These are phyloP conservation scores for Blastobotrys apis DNA, from an alignment of 1,139 yeast species.

Conservation along the genomic window DNA sequence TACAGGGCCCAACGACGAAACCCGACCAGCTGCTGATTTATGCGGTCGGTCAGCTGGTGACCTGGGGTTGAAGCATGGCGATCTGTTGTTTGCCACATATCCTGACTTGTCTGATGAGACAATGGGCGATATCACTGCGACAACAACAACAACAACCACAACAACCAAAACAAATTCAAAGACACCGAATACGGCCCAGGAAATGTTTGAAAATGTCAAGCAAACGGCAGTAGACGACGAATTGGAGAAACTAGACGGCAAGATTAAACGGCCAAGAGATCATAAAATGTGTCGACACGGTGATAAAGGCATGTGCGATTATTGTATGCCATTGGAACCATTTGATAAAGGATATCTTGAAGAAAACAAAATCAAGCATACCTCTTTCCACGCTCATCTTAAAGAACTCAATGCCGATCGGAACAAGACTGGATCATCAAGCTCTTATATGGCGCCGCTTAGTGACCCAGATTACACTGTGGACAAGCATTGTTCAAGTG, in stretches of 20 bases:
- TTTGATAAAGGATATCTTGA: slow-evolving; percentile 79
- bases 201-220: slow-evolving; percentile 26
- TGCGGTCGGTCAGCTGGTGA: slow-evolving; percentile 46
- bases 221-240: slow-evolving; percentile 57
- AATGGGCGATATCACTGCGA: background rate
- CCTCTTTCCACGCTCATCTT: slow-evolving; percentile 79
- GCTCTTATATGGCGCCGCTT: slow-evolving; percentile 78
- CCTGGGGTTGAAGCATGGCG: slow-evolving; percentile 76
- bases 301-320: slow-evolving; percentile 95
- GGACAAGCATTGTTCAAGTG: slow-evolving; percentile 60
- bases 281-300: slow-evolving; percentile 73
- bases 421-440: slow-evolving; percentile 57
- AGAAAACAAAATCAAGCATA: slow-evolving; percentile 77
- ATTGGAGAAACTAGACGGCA: slow-evolving; percentile 67
- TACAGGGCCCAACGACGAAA: slow-evolving; percentile 47
- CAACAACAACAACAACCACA: background rate
- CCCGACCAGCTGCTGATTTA: slow-evolving; percentile 44
- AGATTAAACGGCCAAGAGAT: slow-evolving; percentile 61
- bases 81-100: slow-evolving; percentile 61
- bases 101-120: slow-evolving; percentile 27
- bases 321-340: slow-evolving; percentile 93
- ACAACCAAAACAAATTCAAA: background rate
- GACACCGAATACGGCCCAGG: slow-evolving; percentile 15
- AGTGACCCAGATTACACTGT: slow-evolving; percentile 68
- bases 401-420: slow-evolving; percentile 67